Evolutionary conservation across 768 basidiomycete genomes (phyloP).

Genomic region (Favolaschia claudopus): DNA sequence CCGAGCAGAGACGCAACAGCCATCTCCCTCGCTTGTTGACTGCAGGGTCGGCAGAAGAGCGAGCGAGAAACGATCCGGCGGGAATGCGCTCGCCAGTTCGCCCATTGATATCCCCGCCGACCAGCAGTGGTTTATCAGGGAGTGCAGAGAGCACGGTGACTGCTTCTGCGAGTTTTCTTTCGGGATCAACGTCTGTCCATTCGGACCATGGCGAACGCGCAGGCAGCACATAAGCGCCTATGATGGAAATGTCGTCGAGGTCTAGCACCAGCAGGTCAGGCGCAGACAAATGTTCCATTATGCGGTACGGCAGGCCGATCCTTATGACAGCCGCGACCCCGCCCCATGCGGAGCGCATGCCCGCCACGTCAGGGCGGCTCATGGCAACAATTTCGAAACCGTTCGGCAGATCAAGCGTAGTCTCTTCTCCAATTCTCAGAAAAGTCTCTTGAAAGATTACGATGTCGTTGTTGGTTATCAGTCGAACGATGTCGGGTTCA

Average conservation of each 20-base stretch:
- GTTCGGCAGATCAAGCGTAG: not conserved
- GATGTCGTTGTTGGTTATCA: conserved; percentile 7
- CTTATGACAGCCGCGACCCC: conserved; percentile 12
- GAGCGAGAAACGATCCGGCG: not conserved
- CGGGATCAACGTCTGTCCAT: conserved; percentile 4
- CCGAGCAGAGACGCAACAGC: conserved; percentile 1
- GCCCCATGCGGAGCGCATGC: not conserved
- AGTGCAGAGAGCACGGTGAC: not conserved
- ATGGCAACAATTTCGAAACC: conserved; percentile 11
- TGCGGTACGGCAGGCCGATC: not conserved
- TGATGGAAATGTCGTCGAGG: not conserved
- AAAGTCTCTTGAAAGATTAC: conserved; percentile 15
- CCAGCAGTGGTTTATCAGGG: not conserved
- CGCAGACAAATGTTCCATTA: not conserved
- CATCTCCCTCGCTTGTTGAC: not conserved
- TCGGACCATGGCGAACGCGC: not conserved
- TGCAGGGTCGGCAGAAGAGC: not conserved
- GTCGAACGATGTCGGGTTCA: not conserved
- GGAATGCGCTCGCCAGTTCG: not conserved
- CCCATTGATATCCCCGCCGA: not conserved
- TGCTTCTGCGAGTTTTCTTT: conserved; percentile 1
- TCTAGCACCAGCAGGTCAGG: conserved; percentile 14
- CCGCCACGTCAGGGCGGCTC: conserved; percentile 10
- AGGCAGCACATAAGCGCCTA: conserved; percentile 10
- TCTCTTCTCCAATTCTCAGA: conserved; percentile 11